These are phyloP conservation scores for Acanthamoeba lugdunensis DNA, from an alignment of 208 protist species.

Conservation along the genomic window DNA sequence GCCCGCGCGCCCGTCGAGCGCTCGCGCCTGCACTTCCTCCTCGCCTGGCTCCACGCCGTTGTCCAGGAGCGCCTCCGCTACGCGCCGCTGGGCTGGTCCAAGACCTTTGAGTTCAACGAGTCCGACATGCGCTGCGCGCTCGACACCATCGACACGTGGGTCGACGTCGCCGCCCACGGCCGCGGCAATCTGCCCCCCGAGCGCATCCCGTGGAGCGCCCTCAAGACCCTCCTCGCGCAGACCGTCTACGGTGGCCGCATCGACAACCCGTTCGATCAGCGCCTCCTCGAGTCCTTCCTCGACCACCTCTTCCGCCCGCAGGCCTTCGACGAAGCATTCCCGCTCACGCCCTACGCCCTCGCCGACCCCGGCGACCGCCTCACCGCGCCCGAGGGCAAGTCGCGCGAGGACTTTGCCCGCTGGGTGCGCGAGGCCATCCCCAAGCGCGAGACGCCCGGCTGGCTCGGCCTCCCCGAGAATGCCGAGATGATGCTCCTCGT, in stretches of 20 bases:
- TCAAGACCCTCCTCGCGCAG: constrained; percentile 92
- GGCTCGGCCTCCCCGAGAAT: constrained; percentile 94
- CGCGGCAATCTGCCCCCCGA: constrained; percentile 84
- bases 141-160: constrained; percentile 93
- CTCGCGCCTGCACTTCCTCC: constrained; percentile 96
- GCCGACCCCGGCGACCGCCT: constrained; percentile 38
- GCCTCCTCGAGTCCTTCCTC: constrained; percentile 93
- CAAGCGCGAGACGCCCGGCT: constrained; percentile 88
- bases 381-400: constrained; percentile 82
- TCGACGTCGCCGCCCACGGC: constrained; percentile 83
- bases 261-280: constrained; percentile 97
- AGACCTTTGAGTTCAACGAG: constrained; percentile 97
- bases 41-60: constrained; percentile 95
- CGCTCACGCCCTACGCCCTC: constrained; percentile 74
- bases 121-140: constrained; percentile 94
- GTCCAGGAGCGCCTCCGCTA: constrained; percentile 96
- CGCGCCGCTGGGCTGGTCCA: constrained; percentile 96
- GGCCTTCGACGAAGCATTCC: constrained; percentile 88
- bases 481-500: constrained; percentile 89
- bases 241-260: constrained; percentile 96
- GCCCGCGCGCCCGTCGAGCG: constrained; percentile 81
- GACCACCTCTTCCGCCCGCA: constrained; percentile 87
- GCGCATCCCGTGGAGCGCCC: constrained; percentile 94
- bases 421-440: constrained; percentile 87
- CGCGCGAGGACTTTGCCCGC: constrained; percentile 87